These are phyloP conservation scores for Flaveria robusta DNA, from an alignment of 129 eudicot species.

Conservation along the genomic window DNA sequence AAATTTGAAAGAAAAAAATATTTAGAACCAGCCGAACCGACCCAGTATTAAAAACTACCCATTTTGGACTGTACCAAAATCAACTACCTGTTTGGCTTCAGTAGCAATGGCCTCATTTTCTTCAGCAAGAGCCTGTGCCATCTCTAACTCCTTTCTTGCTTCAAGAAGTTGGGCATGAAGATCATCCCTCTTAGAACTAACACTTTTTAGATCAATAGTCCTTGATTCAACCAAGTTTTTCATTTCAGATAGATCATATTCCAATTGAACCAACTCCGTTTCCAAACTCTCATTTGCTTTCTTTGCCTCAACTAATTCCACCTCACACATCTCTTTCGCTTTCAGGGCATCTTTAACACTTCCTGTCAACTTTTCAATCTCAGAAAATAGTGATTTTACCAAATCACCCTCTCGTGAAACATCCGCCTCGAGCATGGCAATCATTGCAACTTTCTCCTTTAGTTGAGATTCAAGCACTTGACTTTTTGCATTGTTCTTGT, in stretches of 20 bases:
- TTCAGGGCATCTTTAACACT: slow-evolving; percentile 47
- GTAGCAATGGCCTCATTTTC: slow-evolving; percentile 75
- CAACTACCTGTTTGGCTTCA: slow-evolving; percentile 88
- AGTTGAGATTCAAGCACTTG: slow-evolving; percentile 64
- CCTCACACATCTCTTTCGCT: slow-evolving; percentile 50
- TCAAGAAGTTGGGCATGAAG: slow-evolving; percentile 42
- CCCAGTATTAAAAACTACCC: background rate
- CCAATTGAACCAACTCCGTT: slow-evolving; percentile 58
- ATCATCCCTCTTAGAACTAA: slow-evolving; percentile 54
- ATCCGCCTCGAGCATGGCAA: slow-evolving; percentile 56
- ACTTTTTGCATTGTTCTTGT: slow-evolving; percentile 45
- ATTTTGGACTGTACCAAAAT: background rate
- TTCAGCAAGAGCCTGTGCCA: slow-evolving; percentile 71
- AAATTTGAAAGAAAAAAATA: background rate
- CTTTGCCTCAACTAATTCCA: slow-evolving; percentile 51
- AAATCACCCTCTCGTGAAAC: slow-evolving; percentile 42
- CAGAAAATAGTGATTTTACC: slow-evolving; percentile 44
- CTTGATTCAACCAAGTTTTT: slow-evolving; percentile 48
- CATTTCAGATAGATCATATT: slow-evolving; percentile 51
- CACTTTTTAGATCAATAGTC: slow-evolving; percentile 47
- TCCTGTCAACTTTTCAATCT: slow-evolving; percentile 49
- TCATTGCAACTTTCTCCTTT: slow-evolving; percentile 49
- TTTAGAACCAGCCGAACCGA: background rate
- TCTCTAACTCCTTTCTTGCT: slow-evolving; percentile 70
- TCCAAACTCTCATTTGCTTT: slow-evolving; percentile 53